phyloP scores from a whole-genome alignment of 108 stramenopile genomes.

The Nitzschia sp. region DNA sequence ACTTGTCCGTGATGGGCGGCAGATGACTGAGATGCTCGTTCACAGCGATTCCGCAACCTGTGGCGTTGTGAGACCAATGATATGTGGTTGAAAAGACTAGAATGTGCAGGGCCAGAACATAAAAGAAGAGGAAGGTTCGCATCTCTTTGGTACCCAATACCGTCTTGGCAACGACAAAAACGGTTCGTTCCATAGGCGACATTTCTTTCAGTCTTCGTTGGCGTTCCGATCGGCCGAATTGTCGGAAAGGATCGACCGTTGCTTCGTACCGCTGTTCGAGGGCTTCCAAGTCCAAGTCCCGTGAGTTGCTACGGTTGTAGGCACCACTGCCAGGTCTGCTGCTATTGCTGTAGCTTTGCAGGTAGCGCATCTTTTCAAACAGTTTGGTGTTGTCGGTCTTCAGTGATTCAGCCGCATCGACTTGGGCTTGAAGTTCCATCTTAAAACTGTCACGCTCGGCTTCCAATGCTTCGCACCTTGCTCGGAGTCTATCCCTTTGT shows the following conservation, averaged over 20 bases:
- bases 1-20: slow-evolving; percentile 35
- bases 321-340: slow-evolving; percentile 16
- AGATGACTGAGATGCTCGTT: slow-evolving; percentile 44
- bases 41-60: slow-evolving; percentile 13
- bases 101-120: slow-evolving; percentile 74
- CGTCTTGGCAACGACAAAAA: slow-evolving; percentile 81
- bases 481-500: slow-evolving; percentile 80
- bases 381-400: slow-evolving; percentile 88
- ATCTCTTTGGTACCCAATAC: slow-evolving; percentile 83
- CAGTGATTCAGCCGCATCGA: slow-evolving; percentile 68
- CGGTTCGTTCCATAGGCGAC: slow-evolving; percentile 85
- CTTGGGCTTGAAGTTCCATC: slow-evolving; percentile 81
- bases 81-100: slow-evolving; percentile 88
- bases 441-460: slow-evolving; percentile 89
- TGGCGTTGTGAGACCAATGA: slow-evolving; percentile 75
- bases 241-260: slow-evolving; percentile 87
- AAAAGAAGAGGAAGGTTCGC: slow-evolving; percentile 84
- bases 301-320: slow-evolving; percentile 42
- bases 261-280: slow-evolving; percentile 89
- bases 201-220: slow-evolving; percentile 88
- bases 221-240: slow-evolving; percentile 80
- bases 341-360: slow-evolving; percentile 67
- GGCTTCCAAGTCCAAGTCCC: slow-evolving; percentile 85
- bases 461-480: slow-evolving; percentile 77
- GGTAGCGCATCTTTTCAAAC: slow-evolving; percentile 89